Percentiles rank a stretch among this genome's conserved stretches.
phyloP scores from a whole-genome alignment of 345 rosid genomes.

The Noccaea caerulescens region DNA sequence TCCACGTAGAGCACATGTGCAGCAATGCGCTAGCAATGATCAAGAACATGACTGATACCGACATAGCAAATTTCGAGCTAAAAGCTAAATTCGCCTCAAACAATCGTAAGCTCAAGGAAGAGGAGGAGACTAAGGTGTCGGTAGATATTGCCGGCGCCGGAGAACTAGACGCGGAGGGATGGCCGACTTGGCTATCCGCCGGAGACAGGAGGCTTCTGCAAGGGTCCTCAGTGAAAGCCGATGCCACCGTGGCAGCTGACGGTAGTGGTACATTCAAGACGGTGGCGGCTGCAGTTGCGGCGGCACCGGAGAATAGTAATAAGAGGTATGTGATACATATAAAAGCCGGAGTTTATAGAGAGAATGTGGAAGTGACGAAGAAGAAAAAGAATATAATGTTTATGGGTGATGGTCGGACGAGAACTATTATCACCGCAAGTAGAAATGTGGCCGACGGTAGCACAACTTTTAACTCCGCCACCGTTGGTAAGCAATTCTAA shows the following conservation, averaged over 20 bases:
- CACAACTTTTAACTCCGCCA: conserved; percentile 88
- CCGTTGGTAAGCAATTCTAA: conserved; percentile 63
- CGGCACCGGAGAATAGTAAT: conserved; percentile 67
- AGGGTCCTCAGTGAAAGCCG: conserved; percentile 55
- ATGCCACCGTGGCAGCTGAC: conserved; percentile 80
- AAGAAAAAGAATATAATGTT: conserved; percentile 71
- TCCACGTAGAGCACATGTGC: conserved; percentile 62
- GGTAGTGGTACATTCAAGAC: conserved; percentile 76
- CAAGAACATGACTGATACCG: conserved; percentile 69
- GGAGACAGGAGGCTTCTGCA: conserved; percentile 80
- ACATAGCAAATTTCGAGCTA: conserved; percentile 51
- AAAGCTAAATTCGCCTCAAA: conserved; percentile 21
- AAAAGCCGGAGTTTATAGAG: conserved; percentile 79
- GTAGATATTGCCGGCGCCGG: conserved; percentile 33
- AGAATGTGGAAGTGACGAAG: conserved; percentile 75
- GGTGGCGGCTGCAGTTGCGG: conserved; percentile 68
- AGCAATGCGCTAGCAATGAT: conserved; percentile 67
- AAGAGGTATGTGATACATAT: conserved; percentile 69
- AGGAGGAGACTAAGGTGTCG: conserved; percentile 37
- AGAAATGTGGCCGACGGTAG: conserved; percentile 84
- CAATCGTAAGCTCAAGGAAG: conserved; percentile 55
- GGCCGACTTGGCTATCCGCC: conserved; percentile 84
- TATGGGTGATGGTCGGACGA: conserved; percentile 81
- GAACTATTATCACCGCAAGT: conserved; percentile 73
- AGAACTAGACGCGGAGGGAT: conserved; percentile 42